A percentile compares a stretch with the other conserved stretches of the same genome.
Evolutionary conservation across 1,139 yeast genomes (phyloP).

Genomic region (Meyerozyma athensensis): DNA sequence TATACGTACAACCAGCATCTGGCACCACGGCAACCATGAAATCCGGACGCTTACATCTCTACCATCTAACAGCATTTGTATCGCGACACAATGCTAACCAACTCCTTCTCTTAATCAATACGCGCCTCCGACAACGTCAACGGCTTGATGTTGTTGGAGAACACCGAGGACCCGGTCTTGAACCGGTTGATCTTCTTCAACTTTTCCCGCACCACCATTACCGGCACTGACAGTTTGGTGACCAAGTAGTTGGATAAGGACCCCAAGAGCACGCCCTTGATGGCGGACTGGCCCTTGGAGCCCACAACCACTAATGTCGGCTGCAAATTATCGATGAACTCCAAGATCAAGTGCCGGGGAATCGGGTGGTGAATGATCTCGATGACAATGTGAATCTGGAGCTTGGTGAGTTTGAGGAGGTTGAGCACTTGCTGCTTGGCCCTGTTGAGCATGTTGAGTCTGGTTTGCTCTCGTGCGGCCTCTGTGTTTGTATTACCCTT

Average conservation of each 20-base stretch:
- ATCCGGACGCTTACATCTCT: no score
- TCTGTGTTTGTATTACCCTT: constrained; percentile 39
- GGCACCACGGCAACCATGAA: no score
- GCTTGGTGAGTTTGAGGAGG: constrained; percentile 62
- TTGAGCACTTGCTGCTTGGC: constrained; percentile 58
- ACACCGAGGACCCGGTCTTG: constrained; percentile 40
- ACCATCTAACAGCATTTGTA: no score
- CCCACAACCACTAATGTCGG: constrained; percentile 85
- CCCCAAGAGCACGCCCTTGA: constrained; percentile 73
- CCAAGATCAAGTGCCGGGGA: constrained; percentile 80
- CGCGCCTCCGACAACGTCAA: constrained; percentile 48
- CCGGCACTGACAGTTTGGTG: constrained; percentile 77
- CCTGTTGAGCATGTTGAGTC: constrained; percentile 56
- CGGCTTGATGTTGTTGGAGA: constrained; percentile 46
- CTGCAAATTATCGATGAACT: constrained; percentile 73
- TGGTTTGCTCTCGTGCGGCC: constrained; percentile 42
- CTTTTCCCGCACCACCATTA: constrained; percentile 84
- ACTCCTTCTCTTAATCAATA: constrained; percentile 26
- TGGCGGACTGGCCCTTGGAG: constrained; percentile 69
- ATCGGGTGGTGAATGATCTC: constrained; percentile 82
- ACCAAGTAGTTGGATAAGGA: constrained; percentile 73
- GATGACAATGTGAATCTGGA: constrained; percentile 70
- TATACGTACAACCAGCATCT: no score
- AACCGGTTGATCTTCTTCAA: constrained; percentile 69
- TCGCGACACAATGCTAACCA: no score